phyloP scores from a whole-genome alignment of 1,284 basidiomycete species.

The Boletus semigastroideus region DNA sequence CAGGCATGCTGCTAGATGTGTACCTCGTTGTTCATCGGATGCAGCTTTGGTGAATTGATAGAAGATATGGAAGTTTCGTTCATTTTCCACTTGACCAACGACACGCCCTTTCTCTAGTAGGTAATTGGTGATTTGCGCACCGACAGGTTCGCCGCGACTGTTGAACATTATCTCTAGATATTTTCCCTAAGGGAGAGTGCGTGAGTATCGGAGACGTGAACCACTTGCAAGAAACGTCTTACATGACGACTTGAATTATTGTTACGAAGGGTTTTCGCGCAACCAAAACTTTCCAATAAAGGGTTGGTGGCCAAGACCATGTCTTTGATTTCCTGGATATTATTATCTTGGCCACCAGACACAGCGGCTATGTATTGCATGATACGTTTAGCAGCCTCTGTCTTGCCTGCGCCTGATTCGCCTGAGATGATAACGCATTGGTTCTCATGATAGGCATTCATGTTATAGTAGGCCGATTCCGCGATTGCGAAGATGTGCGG shows the following conservation, averaged over 20 bases:
- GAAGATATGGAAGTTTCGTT: conserved; percentile 99
- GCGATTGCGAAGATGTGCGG: conserved; percentile 99
- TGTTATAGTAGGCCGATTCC: conserved; percentile 97
- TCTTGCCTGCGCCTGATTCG: conserved; percentile 97
- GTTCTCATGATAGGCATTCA: conserved; percentile 99
- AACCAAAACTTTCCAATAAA: conserved; percentile 96
- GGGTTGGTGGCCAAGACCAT: conserved; percentile 99
- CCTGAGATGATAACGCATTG: conserved; percentile 99
- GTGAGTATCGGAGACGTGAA: conserved; percentile 12
- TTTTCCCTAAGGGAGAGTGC: conserved; percentile 70
- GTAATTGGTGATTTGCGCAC: conserved; percentile 98
- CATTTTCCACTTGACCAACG: conserved; percentile 94
- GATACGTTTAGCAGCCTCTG: conserved; percentile 96
- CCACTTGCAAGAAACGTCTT: conserved; percentile 35
- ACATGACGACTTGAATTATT: conserved; percentile 99
- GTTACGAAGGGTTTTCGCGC: conserved; percentile 97
- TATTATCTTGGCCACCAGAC: conserved; percentile 79
- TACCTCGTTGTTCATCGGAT: conserved; percentile 83
- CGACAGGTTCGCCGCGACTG: conserved; percentile 87
- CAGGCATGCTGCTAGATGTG: conserved; percentile 1
- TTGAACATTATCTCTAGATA: conserved; percentile 99
- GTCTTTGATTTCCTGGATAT: conserved; percentile 97
- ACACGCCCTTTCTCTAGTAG: conserved; percentile 97
- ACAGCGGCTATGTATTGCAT: conserved; percentile 99
- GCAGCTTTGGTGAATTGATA: conserved; percentile 99